Base-by-base conservation (phyloP, 257 asterid species). In the Fraxinus pennsylvanica region DNA sequence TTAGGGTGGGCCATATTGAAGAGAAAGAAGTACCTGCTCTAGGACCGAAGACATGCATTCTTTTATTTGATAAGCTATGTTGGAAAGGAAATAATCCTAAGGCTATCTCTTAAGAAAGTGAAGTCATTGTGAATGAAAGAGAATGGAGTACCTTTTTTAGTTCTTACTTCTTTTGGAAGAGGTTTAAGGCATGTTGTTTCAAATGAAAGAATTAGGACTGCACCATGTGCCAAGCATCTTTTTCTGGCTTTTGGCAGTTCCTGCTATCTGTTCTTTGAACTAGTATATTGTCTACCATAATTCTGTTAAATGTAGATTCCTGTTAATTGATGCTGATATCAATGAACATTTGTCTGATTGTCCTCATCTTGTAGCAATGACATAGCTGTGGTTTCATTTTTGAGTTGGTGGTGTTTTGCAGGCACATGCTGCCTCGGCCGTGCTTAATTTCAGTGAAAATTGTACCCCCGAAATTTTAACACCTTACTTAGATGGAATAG, bases 391-490 rank as follows among this genome's bases (percentile, higher is more conserved):
- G 25, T 6, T 59, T 73, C 68, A 45, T 86, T 68, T 35, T 74
- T 45, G 65, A 71, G 0, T 39, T 57, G n/a, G 35, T 75, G 45
- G 33, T 66, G 69, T 78, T 84, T 73, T 83, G 84, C 89, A 94
- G 98, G 98, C 98, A 32, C 98, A 94, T 86, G 96, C 98, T 17
- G 98, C 98, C 47, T 94, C 98, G 71, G 98, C 96, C 25, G 97
- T 94, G 73, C 96, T 94, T 12, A 94, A 94, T 88, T 94, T 94
- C 73, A 94, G 98, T 71, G 98, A 94, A 82, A 92, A 92, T 82
- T 92, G 98, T 86, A 92, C 97, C 5, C 97, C 97, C 1, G 97
- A 92, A 77, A 89, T 94, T 81, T 85, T 94, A 85, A 86, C 91
- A 0, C 97, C 97, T 25, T 94, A 94, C 84, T 83, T 94, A 74